These are phyloP conservation scores for Ophiocordyceps unilateralis DNA, from an alignment of 2,329 filamentous ascomycete genomes.

Conservation along the genomic window DNA sequence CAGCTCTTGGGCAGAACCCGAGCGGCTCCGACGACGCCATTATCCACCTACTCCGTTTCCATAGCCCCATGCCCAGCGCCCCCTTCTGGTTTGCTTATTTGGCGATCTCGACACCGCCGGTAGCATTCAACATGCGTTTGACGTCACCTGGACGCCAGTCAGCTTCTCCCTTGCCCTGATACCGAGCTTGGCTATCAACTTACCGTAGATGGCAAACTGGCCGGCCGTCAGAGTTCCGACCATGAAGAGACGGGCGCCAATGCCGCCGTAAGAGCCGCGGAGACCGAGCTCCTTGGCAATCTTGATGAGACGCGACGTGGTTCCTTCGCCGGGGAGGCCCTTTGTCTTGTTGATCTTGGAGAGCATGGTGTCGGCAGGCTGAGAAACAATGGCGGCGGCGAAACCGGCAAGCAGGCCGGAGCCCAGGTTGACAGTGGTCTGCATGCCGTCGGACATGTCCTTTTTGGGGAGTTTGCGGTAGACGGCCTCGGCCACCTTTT, in stretches of 20 bases:
- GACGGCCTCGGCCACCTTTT: constrained; percentile 66
- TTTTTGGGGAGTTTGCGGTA: constrained; percentile 56
- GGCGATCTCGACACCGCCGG: constrained; percentile 9
- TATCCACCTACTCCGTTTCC: not conserved
- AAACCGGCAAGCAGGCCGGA: constrained; percentile 44
- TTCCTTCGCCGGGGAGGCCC: constrained; percentile 73
- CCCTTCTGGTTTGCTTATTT: constrained; percentile 5
- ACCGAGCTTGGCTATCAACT: not conserved
- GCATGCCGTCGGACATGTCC: constrained; percentile 45
- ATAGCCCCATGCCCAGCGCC: not conserved
- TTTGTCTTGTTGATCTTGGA: constrained; percentile 94
- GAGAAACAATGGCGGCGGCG: constrained; percentile 71
- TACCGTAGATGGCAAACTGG: constrained; percentile 75
- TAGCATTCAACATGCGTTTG: constrained; percentile 39
- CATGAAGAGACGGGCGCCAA: constrained; percentile 50
- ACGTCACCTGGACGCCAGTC: constrained; percentile 26
- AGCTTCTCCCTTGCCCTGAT: not conserved
- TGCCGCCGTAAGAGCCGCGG: constrained; percentile 61
- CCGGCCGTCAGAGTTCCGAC: constrained; percentile 59
- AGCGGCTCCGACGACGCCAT: not conserved
- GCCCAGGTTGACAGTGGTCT: constrained; percentile 67
- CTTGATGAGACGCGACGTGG: constrained; percentile 66
- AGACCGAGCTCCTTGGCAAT: constrained; percentile 75
- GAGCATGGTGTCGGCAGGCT: constrained; percentile 87
- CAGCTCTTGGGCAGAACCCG: constrained; percentile 5